These are phyloP conservation scores for Paramarasmius palmivorus DNA, from an alignment of 1,284 basidiomycete genomes.

Conservation along the genomic window DNA sequence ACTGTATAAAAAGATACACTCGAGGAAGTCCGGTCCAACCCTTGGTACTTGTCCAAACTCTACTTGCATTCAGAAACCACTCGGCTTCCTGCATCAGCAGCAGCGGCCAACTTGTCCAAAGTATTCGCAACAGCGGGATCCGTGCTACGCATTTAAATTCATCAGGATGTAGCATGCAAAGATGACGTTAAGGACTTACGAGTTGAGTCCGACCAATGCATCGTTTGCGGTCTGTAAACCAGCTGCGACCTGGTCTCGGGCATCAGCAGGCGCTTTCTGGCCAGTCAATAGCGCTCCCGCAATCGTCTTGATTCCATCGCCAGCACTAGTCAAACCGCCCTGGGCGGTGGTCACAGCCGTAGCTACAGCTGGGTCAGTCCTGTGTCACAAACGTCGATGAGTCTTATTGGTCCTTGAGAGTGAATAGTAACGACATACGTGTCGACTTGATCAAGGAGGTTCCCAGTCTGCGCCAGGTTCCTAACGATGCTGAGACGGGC, in stretches of 20 bases:
- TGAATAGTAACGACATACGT: conserved; percentile 14
- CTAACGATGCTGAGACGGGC: conserved; percentile 34
- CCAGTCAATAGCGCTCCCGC: conserved; percentile 34
- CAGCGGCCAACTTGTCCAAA: conserved; percentile 9
- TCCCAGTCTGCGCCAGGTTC: conserved; percentile 25
- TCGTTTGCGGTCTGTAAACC: conserved; percentile 27
- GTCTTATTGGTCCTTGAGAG: not conserved
- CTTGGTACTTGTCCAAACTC: not conserved
- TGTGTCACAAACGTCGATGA: not conserved
- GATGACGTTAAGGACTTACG: conserved; percentile 26
- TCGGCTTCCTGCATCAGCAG: conserved; percentile 14
- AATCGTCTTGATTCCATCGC: conserved; percentile 34
- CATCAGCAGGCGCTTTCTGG: conserved; percentile 33
- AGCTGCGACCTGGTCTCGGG: conserved; percentile 31
- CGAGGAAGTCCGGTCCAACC: too few relatives aligned
- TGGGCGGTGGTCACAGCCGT: conserved; percentile 26
- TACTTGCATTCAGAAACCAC: conserved; percentile 20
- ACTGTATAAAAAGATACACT: too few relatives aligned
- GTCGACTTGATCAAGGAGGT: conserved; percentile 24
- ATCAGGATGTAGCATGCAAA: not conserved
- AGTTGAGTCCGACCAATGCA: conserved; percentile 20
- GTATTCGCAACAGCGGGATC: conserved; percentile 15
- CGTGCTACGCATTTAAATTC: conserved; percentile 2
- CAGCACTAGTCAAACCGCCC: conserved; percentile 28
- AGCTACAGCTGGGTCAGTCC: conserved; percentile 26